Evolutionary conservation across 768 basidiomycete genomes (phyloP), one percentile per base, ranked within the genome.

Genomic region (Kwoniella dendrophila): DNA sequence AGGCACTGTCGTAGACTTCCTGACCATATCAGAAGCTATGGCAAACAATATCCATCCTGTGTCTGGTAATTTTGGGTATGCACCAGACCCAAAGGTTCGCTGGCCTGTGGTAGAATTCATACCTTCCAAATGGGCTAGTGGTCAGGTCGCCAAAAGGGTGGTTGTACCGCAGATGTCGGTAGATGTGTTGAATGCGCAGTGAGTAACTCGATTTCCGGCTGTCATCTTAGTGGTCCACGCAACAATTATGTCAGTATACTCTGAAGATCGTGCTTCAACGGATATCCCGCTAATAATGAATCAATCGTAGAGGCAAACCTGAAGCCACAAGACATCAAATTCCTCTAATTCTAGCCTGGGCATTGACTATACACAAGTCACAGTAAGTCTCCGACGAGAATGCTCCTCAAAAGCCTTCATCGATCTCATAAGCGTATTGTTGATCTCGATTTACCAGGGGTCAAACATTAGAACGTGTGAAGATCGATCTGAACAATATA

Each of bases 401-500:
- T 3, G 57, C 24, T 29, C 33, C 18, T 18, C n/a, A n/a, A n/a
- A n/a, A n/a, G n/a, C n/a, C n/a, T n/a, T n/a, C n/a, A n/a, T n/a
- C n/a, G n/a, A n/a, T n/a, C n/a, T n/a, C n/a, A n/a, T n/a, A n/a
- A n/a, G n/a, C n/a, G n/a, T n/a, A 14, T n/a, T n/a, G 27, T 40
- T 44, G 32, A 44, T 10, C 6, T 24, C 3, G 34, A 4, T 3
- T 4, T 20, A 2, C 11, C 61, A 72, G 59, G n/a, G 74, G 74
- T 36, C 74, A 75, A 47, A 73, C 95, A 0, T 82, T 98, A 11
- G 89, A 92, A 32, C 86, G 91, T 27, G 92, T 97, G 64, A 92
- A 88, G 74, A 91, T 97, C 41, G 93, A 97, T 74, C 82, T 97
- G 29, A 86, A 85, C 22, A 88, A 86, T 73, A 88, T 96, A 8